A percentile compares a stretch with the other conserved stretches of the same genome.
These are phyloP conservation scores for Sindora glabra DNA, from an alignment of 306 rosid species.

Conservation along the genomic window DNA sequence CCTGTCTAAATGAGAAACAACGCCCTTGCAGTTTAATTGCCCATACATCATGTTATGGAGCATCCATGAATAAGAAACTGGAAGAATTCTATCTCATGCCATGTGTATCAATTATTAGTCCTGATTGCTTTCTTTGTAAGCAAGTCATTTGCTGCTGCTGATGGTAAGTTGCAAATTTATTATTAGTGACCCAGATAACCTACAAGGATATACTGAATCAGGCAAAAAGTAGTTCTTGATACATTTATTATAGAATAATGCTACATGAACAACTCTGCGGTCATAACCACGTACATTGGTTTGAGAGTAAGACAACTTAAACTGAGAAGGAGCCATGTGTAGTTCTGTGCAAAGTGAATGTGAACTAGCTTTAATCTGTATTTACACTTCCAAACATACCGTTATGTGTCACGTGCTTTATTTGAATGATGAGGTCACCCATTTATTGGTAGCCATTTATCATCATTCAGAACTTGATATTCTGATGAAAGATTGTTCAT, in stretches of 20 bases:
- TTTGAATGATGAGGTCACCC: background rate
- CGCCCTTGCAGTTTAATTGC: background rate
- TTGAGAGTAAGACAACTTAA: conserved; percentile 11
- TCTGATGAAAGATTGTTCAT: background rate
- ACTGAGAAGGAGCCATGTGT: conserved; percentile 5
- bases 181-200: conserved; percentile 1
- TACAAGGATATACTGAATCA: no score
- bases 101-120: background rate
- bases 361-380: no score
- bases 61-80: conserved; percentile 3
- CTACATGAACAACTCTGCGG: no score
- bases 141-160: conserved; percentile 9
- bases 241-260: no score
- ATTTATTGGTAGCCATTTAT: background rate
- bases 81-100: conserved; percentile 6
- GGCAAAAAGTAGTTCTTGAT: no score
- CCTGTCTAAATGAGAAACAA: background rate
- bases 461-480: background rate
- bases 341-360: conserved; percentile 6
- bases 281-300: no score
- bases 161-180: conserved; percentile 12
- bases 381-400: background rate
- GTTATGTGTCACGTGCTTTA: background rate
- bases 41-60: conserved; percentile 14
- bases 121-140: conserved; percentile 4